A percentile compares a stretch with the other conserved stretches of the same genome.
These are phyloP conservation scores for Oleoguttula mirabilis DNA, from an alignment of 495 filamentous ascomycete genomes.

Conservation along the genomic window DNA sequence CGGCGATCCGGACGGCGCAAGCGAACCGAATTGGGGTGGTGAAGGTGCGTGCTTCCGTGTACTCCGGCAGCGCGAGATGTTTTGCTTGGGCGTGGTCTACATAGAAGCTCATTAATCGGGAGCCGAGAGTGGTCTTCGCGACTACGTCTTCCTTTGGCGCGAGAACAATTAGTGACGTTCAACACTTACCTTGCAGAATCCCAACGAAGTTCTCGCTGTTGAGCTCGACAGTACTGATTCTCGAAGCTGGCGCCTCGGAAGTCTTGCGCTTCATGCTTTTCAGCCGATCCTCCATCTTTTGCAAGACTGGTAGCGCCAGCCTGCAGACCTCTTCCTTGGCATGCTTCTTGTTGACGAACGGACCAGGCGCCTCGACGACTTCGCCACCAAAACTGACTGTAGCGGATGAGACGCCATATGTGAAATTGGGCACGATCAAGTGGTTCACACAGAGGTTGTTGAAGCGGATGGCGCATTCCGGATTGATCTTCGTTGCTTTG, in stretches of 20 bases:
- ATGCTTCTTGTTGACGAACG: slow-evolving; percentile 2
- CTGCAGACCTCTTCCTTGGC: slow-evolving; percentile 22
- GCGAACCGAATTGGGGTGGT: slow-evolving; percentile 12
- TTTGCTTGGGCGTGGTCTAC: slow-evolving; percentile 6
- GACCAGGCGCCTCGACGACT: not conserved
- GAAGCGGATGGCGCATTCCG: not conserved
- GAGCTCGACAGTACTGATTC: not conserved
- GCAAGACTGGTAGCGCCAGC: slow-evolving; percentile 2
- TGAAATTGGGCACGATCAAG: not conserved
- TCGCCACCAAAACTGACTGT: not conserved
- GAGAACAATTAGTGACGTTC: too few relatives aligned
- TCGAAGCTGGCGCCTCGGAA: not conserved
- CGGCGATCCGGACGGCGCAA: slow-evolving; percentile 14
- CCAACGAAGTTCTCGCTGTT: slow-evolving; percentile 11
- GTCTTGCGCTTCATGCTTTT: slow-evolving; percentile 6
- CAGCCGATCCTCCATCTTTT: not conserved
- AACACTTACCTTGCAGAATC: slow-evolving; percentile 7
- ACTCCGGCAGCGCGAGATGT: slow-evolving; percentile 13
- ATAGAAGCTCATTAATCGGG: not conserved
- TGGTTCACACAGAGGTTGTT: not conserved
- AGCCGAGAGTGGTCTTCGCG: not conserved
- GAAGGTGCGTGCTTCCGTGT: slow-evolving; percentile 15
- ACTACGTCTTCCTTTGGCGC: too few relatives aligned
- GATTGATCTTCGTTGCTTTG: not conserved
- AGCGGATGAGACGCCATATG: not conserved